Evolutionary conservation across 345 rosid species (phyloP).

Genomic region (Carallia pectinifolia): DNA sequence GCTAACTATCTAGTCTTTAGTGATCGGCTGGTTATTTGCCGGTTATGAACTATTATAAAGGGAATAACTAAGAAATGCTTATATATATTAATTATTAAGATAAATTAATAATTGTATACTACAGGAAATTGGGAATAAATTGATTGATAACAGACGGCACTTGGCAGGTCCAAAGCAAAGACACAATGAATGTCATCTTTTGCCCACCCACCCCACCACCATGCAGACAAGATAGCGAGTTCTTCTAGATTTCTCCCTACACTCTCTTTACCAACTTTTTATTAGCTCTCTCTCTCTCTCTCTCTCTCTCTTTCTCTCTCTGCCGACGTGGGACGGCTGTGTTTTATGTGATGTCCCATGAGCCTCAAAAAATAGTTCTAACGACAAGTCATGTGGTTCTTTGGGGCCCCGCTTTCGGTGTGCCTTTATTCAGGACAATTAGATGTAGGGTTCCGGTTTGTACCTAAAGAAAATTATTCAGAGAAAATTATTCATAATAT

Average conservation of each 20-base stretch:
- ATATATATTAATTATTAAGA: no score
- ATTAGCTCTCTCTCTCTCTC: not conserved
- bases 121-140: constrained; percentile 2
- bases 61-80: not conserved
- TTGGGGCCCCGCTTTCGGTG: not conserved
- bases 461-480: no score
- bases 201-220: constrained; percentile 44
- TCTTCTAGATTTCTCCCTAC: constrained; percentile 13
- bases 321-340: not conserved
- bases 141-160: constrained; percentile 3
- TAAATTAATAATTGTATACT: not conserved
- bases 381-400: not conserved
- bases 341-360: not conserved
- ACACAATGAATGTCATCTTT: constrained; percentile 41
- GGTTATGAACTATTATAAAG: no score
- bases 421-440: no score
- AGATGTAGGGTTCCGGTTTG: no score
- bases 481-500: no score
- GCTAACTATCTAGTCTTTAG: not conserved
- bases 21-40: not conserved
- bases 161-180: constrained; percentile 39
- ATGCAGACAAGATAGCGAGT: constrained; percentile 35
- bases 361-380: constrained; percentile 8
- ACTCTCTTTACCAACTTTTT: not conserved
- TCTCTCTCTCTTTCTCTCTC: constrained; percentile 4